Base-by-base conservation (phyloP, 441 rosid genomes). In the Codiaeum variegatum region DNA sequence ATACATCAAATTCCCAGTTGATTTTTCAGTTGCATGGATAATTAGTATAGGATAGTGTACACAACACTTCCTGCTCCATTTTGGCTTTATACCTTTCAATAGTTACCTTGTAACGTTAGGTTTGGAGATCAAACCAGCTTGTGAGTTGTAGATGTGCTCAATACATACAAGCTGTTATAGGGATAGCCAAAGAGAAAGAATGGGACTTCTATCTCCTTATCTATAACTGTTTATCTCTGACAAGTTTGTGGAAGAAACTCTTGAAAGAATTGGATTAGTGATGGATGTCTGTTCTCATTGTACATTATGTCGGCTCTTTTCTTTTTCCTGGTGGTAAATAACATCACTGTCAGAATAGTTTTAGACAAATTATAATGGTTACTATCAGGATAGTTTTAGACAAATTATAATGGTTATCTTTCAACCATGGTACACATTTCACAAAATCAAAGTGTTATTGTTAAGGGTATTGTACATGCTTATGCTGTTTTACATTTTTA, bases 231-330 rank as follows among this genome's bases (percentile, higher is more conserved):
- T 70, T 24, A 49, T 62, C 68, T 34, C 34, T 31, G 34, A 62
- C 46, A 46, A 12, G 4, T 62, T 73, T 62, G 52, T 59, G 15
- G 2, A 23, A 24, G 26, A 51, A 31, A 54, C 51, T 15, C 13
- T 55, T 10, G 36, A 11, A 55, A 65, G 12, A 23, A 52, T 55
- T 65, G 62, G 1, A 32, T 46, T 46, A 28, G 52, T 64, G 40
- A 11, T 52, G 18, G 31, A 49, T 67, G n/a, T 51, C 38, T 65
- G 56, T 69, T 56, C 60, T 40, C 3, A 15, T 44, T 61, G 19
- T 63, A 26, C 26, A 19, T 38, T n/a, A 42, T 73, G 8, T 66
- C 58, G 8, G 56, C 70, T 73, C 31, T 42, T 7, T 10, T 65
- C 63, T 40, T 73, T 23, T 8, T 21, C 68, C 44, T 32, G 8